A percentile compares a stretch with the other conserved stretches of the same genome.
Conservation (phyloP, 768 basidiomycete species). For the Rhizopogon vulgaris region DNA sequence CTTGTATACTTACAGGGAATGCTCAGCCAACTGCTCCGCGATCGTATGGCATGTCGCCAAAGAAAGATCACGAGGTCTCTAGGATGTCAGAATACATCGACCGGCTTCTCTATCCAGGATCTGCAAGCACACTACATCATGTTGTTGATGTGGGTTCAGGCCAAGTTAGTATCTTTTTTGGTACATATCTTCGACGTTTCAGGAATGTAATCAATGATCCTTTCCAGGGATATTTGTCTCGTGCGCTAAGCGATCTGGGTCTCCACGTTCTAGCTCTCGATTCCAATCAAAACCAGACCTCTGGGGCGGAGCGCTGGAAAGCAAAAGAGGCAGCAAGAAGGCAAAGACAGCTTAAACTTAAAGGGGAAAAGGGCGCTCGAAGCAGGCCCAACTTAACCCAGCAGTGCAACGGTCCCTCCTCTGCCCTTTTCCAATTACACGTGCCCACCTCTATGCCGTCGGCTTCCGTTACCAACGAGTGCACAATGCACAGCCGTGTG, state of each 20-base stretch:
- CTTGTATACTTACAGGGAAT: constrained; percentile 5
- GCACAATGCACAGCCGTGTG: background rate
- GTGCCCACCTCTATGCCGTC: background rate
- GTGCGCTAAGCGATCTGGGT: constrained; percentile 31
- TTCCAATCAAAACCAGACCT: constrained; percentile 49
- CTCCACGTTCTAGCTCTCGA: constrained; percentile 64
- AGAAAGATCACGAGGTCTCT: constrained; percentile 67
- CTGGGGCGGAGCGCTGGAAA: constrained; percentile 48
- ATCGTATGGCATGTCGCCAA: constrained; percentile 59
- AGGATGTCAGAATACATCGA: constrained; percentile 55
- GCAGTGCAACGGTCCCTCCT: background rate
- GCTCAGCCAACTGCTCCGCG: constrained; percentile 2
- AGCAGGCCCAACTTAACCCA: background rate
- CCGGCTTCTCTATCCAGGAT: constrained; percentile 23
- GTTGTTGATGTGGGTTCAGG: constrained; percentile 74
- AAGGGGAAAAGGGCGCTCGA: constrained; percentile 3
- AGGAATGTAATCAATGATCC: background rate
- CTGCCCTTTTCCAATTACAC: background rate
- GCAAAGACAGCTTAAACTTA: constrained; percentile 9
- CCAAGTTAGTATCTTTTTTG: constrained; percentile 36
- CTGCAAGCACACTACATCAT: constrained; percentile 25
- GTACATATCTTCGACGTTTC: background rate
- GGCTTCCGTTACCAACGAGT: background rate
- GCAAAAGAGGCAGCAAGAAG: constrained; percentile 15
- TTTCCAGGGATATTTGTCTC: constrained; percentile 57